Base-by-base conservation (phyloP, 2,329 filamentous ascomycete genomes). In the Beauveria scarabaeidicola region DNA sequence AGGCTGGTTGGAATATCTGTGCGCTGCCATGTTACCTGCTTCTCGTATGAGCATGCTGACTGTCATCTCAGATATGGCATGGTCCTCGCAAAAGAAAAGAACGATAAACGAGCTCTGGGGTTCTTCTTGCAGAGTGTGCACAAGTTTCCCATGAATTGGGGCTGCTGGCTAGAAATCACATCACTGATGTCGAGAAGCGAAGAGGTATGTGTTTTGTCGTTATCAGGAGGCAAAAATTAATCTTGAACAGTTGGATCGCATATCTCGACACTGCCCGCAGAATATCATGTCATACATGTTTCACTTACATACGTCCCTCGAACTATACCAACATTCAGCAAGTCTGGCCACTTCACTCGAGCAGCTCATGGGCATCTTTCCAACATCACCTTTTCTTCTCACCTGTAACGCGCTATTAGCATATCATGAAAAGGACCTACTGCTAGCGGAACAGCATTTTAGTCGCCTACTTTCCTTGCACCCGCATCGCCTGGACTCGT, bases 251-350 rank as follows among this genome's bases (percentile, higher is more conserved):
- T 77, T 95, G 61, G 88, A 88, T 69, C 81, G 83, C 66, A 82
- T 93, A 58, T 79, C 85, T 61, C 80, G 83, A 40, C 84, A 87
- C 60, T 81, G 97, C 32, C 93, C 94, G 1, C 87, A 90, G 66
- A 95, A 96, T 69, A 89, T 99, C 66, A 89, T 96, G 76, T 90
- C 91, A 6, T 90, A 91, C 72, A 91, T 99, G 70, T 99, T 97
- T 74, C 90, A 96, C 69, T 84, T 97, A 32, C 86, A 96, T 71
- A 90, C 90, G 41, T 94, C 88, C 10, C 87, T 97, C 65, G 92
- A 97, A 73, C 85, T 99, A 6, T 97, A 95, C 68, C 91, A 96
- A 69, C 88, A 90, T 52, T 89, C 86, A 0, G 83, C 89, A 1
- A 81, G 86, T 55, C 84, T 95, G 2, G 88, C 90, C 63, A 84